Evolutionary conservation across 192 early-diverging fungal species (phyloP), one percentile per base, ranked within the genome.

Genomic region (Allomyces macrogynus): DNA sequence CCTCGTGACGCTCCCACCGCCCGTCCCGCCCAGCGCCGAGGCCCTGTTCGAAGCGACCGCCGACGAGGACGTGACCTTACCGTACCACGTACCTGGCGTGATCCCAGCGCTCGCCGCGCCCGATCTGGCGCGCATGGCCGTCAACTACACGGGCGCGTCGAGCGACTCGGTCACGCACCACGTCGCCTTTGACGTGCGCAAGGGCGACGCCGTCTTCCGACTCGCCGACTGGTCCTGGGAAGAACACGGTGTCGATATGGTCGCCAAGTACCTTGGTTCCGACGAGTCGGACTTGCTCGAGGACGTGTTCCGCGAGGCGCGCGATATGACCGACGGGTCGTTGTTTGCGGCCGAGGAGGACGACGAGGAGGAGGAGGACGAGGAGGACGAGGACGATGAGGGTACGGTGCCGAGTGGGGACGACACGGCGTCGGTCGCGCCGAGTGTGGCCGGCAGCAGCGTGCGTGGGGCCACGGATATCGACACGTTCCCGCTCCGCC

Each of bases 141-240:
- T 57, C 16, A 3, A 57, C 3, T 57, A 20, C 12, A 57, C 49
- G 49, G 32, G 32, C 7, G 49, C 49, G 12, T 14, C 12, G 12
- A 4, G 16, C 49, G 49, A 57, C 12, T 1, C 16, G 49, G 49
- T 57, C 12, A 20, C 49, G 49, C 62, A 71, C 26, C 75, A 67
- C 4, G 72, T 67, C 5, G 32, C 67, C 4, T 80, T 80, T 54
- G 71, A 75, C 12, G 63, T 65, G n/a, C 65, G 67, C 14, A 66
- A 71, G 14, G 68, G 60, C 23, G 67, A 70, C n/a, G 62, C 60
- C 0, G 75, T 76, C 60, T 78, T 77, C 43, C 73, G 70, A 44
- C 68, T 82, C 23, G 66, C 73, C 23, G 79, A 82, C 40, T 82
- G 79, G 67, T 71, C 76, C 9, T 82, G 81, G 81, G 79, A 80